Conservation (phyloP, 1,284 basidiomycete species). For the Lentinula novae-zelandiae region DNA sequence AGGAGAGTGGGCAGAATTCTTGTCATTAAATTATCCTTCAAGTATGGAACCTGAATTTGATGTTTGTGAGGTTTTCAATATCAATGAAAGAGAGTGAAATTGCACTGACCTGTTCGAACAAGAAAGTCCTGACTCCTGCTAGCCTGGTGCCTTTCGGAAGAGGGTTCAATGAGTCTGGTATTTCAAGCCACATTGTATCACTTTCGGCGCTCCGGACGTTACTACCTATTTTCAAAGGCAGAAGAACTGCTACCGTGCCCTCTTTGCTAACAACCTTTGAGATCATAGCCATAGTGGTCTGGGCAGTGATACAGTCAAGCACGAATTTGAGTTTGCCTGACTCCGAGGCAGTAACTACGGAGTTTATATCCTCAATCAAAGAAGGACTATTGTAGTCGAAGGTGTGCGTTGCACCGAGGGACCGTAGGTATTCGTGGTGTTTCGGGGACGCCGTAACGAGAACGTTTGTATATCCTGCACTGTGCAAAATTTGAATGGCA, state of each 20-base stretch:
- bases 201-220: conserved; percentile 28
- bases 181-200: conserved; percentile 28
- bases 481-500: conserved; percentile 48
- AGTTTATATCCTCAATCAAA: conserved; percentile 35
- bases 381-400: conserved; percentile 49
- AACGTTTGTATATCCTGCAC: conserved; percentile 49
- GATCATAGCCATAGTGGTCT: conserved; percentile 28
- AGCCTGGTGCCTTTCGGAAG: conserved; percentile 30
- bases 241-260: conserved; percentile 40
- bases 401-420: conserved; percentile 43
- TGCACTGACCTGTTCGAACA: conserved; percentile 34
- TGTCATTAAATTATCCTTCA: conserved; percentile 41
- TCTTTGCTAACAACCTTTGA: conserved; percentile 31
- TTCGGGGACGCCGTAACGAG: conserved; percentile 40
- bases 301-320: conserved; percentile 41
- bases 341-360: conserved; percentile 27
- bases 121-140: conserved; percentile 39
- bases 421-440: conserved; percentile 42
- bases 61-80: background rate
- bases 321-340: conserved; percentile 34
- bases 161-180: conserved; percentile 25
- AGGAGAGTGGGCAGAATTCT: conserved; percentile 42
- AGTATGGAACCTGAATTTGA: conserved; percentile 31
- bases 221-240: conserved; percentile 44
- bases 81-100: background rate